A percentile compares a stretch with the other conserved stretches of the same genome.
Conservation (phyloP, 495 filamentous ascomycete genomes). For the Copromyces sp. region DNA sequence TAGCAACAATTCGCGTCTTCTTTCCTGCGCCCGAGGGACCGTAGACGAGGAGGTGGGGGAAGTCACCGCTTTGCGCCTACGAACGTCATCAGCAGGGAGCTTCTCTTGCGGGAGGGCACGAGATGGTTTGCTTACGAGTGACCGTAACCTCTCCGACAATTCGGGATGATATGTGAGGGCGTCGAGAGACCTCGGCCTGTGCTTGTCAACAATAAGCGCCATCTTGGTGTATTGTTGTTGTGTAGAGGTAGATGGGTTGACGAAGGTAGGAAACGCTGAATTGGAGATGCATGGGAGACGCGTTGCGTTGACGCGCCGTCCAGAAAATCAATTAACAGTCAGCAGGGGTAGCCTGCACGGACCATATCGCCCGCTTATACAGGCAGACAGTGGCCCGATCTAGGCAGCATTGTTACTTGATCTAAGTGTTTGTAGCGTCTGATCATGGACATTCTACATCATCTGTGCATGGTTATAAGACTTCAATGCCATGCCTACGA, state of each 20-base stretch:
- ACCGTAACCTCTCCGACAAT: slow-evolving; percentile 76
- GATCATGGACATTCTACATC: neutral
- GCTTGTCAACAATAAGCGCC: slow-evolving; percentile 84
- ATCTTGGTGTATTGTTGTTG: slow-evolving; percentile 17
- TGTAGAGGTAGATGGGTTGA: neutral
- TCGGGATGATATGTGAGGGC: slow-evolving; percentile 79
- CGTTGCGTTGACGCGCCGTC: slow-evolving; percentile 8
- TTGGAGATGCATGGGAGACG: slow-evolving; percentile 10
- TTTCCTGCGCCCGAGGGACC: slow-evolving; percentile 95
- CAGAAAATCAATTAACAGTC: slow-evolving; percentile 8
- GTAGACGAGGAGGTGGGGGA: slow-evolving; percentile 93
- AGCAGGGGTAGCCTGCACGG: slow-evolving; percentile 5
- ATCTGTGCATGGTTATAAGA: neutral
- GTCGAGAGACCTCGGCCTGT: slow-evolving; percentile 83
- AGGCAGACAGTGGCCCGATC: neutral
- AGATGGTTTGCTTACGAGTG: slow-evolving; percentile 54
- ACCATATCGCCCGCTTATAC: slow-evolving; percentile 3
- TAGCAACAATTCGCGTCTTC: slow-evolving; percentile 92
- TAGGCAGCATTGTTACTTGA: neutral
- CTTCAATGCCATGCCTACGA: neutral
- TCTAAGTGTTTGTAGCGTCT: neutral
- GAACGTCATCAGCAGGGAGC: slow-evolving; percentile 2
- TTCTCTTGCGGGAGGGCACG: neutral
- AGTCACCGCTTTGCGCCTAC: slow-evolving; percentile 91
- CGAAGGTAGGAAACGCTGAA: neutral